These are phyloP conservation scores for Ogataea neopini DNA, from an alignment of 805 yeast genomes.

Conservation along the genomic window DNA sequence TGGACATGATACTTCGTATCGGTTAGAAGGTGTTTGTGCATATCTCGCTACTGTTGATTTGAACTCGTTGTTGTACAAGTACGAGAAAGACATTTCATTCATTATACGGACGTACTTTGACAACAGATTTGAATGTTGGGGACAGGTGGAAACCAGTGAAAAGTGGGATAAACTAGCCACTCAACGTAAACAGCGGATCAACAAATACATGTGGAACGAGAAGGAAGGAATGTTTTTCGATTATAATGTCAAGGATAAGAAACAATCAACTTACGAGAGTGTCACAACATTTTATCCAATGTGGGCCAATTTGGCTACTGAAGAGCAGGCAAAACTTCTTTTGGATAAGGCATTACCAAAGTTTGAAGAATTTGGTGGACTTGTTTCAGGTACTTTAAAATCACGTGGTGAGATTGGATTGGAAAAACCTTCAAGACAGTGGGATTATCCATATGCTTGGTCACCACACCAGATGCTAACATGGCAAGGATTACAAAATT, in stretches of 20 bases:
- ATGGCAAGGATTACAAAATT: conserved; percentile 81
- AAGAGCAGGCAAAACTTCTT: conserved; percentile 66
- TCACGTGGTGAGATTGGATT: conserved; percentile 73
- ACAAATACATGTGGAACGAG: conserved; percentile 83
- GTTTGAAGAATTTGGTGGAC: conserved; percentile 86
- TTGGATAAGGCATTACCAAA: conserved; percentile 58
- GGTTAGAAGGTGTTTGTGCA: conserved; percentile 89
- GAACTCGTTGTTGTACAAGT: conserved; percentile 82
- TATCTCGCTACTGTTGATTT: conserved; percentile 88
- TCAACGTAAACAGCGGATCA: conserved; percentile 53
- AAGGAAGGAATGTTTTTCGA: conserved; percentile 77
- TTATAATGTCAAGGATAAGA: conserved; percentile 61
- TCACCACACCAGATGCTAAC: conserved; percentile 96
- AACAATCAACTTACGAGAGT: conserved; percentile 69
- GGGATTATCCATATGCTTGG: conserved; percentile 99
- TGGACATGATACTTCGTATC: conserved; percentile 92
- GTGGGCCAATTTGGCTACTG: conserved; percentile 74
- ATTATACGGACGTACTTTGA: conserved; percentile 58
- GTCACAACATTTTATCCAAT: conserved; percentile 93
- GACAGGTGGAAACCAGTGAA: conserved; percentile 44
- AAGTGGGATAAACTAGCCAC: conserved; percentile 66
- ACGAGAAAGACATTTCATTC: conserved; percentile 80
- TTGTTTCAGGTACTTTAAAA: conserved; percentile 77
- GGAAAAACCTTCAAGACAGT: conserved; percentile 84
- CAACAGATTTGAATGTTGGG: conserved; percentile 45